A percentile compares a stretch with the other conserved stretches of the same genome.
Evolutionary conservation across 1,284 basidiomycete genomes (phyloP).

Genomic region (Puccinia novopanici): DNA sequence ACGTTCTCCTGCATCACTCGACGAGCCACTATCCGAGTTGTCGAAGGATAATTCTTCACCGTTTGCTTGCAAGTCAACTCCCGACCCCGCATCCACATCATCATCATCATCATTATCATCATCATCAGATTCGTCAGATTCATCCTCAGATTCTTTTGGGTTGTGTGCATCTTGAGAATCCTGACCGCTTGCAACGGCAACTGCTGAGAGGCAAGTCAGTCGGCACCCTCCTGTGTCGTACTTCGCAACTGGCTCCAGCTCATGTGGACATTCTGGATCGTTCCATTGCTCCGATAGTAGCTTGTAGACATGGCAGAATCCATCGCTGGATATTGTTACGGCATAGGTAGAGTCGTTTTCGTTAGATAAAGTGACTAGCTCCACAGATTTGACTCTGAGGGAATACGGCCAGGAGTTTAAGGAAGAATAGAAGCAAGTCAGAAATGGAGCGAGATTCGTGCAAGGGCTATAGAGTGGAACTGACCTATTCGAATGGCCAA

Average conservation of each 20-base stretch:
- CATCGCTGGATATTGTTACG: constrained; percentile 48
- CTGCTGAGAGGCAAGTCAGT: constrained; percentile 36
- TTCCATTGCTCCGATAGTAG: constrained; percentile 24
- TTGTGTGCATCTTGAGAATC: constrained; percentile 9
- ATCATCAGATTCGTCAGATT: constrained; percentile 1
- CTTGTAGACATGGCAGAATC: constrained; percentile 48
- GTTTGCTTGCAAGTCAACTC: constrained; percentile 14
- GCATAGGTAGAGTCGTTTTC: constrained; percentile 20
- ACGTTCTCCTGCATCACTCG: neutral
- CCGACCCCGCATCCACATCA: constrained; percentile 26
- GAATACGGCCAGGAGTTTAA: neutral
- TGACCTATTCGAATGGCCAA: constrained; percentile 45
- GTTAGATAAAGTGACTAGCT: constrained; percentile 13
- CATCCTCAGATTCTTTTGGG: neutral
- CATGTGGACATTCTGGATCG: neutral
- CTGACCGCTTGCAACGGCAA: constrained; percentile 8
- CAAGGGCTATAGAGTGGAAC: neutral
- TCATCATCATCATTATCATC: constrained; percentile 5
- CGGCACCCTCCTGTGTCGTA: constrained; percentile 45
- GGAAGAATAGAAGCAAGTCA: too few relatives aligned
- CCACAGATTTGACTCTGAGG: constrained; percentile 39
- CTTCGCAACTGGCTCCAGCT: constrained; percentile 32
- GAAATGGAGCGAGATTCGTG: neutral
- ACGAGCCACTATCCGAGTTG: neutral
- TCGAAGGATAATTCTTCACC: constrained; percentile 29